Conservation (phyloP, 202 grass and related monocot species). For the Carex arenaria region DNA sequence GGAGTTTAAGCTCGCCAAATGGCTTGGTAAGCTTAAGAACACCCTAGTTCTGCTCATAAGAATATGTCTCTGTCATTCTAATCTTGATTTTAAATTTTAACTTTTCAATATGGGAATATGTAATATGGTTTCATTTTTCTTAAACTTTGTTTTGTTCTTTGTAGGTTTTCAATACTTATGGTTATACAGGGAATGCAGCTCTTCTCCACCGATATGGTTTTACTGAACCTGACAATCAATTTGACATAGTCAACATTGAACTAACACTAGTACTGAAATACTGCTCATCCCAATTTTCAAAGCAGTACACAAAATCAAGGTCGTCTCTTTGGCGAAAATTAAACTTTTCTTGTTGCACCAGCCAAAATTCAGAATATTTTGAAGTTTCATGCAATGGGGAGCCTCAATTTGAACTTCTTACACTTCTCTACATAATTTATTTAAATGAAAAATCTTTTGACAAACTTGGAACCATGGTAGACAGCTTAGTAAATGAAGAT, state of each 20-base stretch:
- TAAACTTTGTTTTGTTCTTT: conserved; percentile 4
- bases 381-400: conserved; percentile 80
- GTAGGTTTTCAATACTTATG: conserved; percentile 92
- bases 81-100: neutral
- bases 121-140: neutral
- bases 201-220: conserved; percentile 93
- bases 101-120: neutral
- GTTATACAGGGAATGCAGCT: conserved; percentile 84
- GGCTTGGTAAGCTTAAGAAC: too few relatives aligned
- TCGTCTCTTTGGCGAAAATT: conserved; percentile 54
- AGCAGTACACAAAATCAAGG: conserved; percentile 48
- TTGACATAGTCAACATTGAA: conserved; percentile 86
- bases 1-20: too few relatives aligned
- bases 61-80: too few relatives aligned
- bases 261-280: conserved; percentile 56
- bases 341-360: conserved; percentile 69
- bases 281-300: conserved; percentile 61
- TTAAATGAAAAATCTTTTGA: conserved; percentile 57
- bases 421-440: conserved; percentile 66
- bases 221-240: conserved; percentile 72
- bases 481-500: conserved; percentile 32
- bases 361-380: conserved; percentile 73
- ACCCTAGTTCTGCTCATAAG: too few relatives aligned
- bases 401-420: conserved; percentile 65
- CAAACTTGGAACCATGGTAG: conserved; percentile 35